Conservation (phyloP, 768 basidiomycete genomes). For the button mushroom (Agaricus bisporus) region DNA sequence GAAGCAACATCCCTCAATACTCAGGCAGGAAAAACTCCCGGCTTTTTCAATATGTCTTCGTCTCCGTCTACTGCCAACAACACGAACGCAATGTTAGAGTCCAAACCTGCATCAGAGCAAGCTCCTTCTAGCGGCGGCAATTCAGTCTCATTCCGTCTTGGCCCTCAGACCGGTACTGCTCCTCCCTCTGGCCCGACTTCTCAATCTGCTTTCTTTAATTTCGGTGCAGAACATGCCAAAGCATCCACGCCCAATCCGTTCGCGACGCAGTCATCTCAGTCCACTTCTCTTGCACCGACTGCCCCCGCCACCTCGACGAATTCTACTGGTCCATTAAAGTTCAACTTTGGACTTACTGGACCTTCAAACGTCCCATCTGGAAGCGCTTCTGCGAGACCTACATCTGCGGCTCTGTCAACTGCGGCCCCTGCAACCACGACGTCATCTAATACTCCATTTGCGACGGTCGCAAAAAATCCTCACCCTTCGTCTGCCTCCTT, state of each 20-base stretch:
- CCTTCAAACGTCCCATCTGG: neutral
- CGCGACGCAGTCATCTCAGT: conserved; percentile 5
- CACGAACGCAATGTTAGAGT: neutral
- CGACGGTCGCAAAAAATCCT: neutral
- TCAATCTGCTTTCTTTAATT: neutral
- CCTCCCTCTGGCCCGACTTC: neutral
- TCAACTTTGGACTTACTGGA: conserved; percentile 27
- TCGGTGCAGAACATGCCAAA: neutral
- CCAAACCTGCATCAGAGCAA: neutral
- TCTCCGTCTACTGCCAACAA: conserved; percentile 3
- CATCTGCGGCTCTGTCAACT: neutral
- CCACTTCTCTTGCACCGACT: conserved; percentile 1
- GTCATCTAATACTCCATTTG: neutral
- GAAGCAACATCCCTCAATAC: neutral
- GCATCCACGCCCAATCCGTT: conserved; percentile 12
- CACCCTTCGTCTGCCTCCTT: neutral
- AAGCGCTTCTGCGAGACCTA: conserved; percentile 1
- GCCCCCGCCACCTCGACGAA: conserved; percentile 14
- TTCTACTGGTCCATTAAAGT: conserved; percentile 28
- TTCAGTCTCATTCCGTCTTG: neutral
- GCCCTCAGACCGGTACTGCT: conserved; percentile 5
- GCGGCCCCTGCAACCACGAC: conserved; percentile 1
- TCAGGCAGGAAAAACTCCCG: conserved; percentile 3
- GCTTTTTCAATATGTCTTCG: conserved; percentile 17
- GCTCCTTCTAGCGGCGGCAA: neutral